Evolutionary conservation across 495 filamentous ascomycete species (phyloP).

Genomic region (Pyronema domesticum): DNA sequence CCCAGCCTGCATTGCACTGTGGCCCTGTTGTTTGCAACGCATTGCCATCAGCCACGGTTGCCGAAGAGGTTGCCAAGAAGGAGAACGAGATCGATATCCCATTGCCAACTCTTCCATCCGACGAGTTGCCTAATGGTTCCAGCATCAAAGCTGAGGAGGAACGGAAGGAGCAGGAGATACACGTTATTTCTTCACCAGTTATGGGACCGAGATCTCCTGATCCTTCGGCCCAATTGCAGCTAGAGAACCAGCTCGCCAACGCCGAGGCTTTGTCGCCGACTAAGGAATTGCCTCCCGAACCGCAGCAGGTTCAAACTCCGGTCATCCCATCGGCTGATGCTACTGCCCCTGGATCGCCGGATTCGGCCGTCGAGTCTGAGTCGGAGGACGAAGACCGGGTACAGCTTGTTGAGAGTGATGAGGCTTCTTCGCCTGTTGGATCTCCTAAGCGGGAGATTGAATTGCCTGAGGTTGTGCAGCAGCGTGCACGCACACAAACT

Average conservation of each 20-base stretch:
- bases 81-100: conserved; percentile 4
- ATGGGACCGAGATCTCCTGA: conserved; percentile 12
- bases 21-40: not conserved
- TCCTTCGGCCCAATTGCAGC: conserved; percentile 21
- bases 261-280: conserved; percentile 9
- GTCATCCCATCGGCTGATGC: not conserved
- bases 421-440: not conserved
- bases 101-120: conserved; percentile 5
- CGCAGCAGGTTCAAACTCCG: not conserved
- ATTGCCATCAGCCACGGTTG: conserved; percentile 8
- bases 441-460: conserved; percentile 3
- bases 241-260: conserved; percentile 22
- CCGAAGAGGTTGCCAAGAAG: conserved; percentile 4
- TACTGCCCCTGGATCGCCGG: not conserved
- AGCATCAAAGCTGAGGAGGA: not conserved
- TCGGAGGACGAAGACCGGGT: conserved; percentile 18
- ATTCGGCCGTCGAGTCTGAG: not conserved
- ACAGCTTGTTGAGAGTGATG: conserved; percentile 18
- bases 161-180: not conserved
- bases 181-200: conserved; percentile 1
- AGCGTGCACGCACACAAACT: too few relatives aligned
- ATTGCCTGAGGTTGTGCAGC: not conserved
- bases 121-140: conserved; percentile 2
- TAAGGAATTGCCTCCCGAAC: not conserved
- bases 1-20: not conserved